These are phyloP conservation scores for Castanea crenata DNA, from an alignment of 306 rosid species.

Conservation along the genomic window DNA sequence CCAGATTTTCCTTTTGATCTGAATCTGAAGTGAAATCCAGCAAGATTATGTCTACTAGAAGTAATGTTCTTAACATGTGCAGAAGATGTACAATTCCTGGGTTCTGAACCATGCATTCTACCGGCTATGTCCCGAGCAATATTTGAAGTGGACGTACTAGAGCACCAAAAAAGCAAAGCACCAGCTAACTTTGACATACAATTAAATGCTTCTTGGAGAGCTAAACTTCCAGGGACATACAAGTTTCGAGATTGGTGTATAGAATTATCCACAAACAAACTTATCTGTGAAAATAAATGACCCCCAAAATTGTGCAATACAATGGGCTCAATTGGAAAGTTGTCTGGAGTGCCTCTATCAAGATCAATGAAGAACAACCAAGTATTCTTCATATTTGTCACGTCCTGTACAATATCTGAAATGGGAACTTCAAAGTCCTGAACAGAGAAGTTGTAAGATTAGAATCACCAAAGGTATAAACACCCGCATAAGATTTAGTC, in stretches of 20 bases:
- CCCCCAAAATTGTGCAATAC: slow-evolving; percentile 37
- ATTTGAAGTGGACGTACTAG: slow-evolving; percentile 42
- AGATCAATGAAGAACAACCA: slow-evolving; percentile 67
- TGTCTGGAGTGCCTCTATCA: slow-evolving; percentile 55
- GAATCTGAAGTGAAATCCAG: slow-evolving; percentile 46
- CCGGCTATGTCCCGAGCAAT: slow-evolving; percentile 38
- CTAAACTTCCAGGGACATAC: slow-evolving; percentile 49
- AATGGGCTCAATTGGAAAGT: slow-evolving; percentile 52
- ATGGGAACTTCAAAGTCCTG: slow-evolving; percentile 2
- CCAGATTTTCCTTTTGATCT: slow-evolving; percentile 35
- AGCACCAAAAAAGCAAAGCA: slow-evolving; percentile 47
- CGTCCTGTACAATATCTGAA: neutral
- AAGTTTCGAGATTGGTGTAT: slow-evolving; percentile 32
- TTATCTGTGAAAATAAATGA: slow-evolving; percentile 46
- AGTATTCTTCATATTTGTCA: slow-evolving; percentile 50
- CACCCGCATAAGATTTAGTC: slow-evolving; percentile 32
- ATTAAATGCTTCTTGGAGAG: slow-evolving; percentile 56
- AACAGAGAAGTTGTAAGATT: neutral
- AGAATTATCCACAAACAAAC: slow-evolving; percentile 55
- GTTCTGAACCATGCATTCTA: slow-evolving; percentile 36
- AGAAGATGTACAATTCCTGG: slow-evolving; percentile 28
- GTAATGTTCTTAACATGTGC: slow-evolving; percentile 42
- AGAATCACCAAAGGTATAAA: neutral
- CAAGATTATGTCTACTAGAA: slow-evolving; percentile 35
- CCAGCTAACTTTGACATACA: slow-evolving; percentile 65